Evolutionary conservation across 1,284 basidiomycete genomes (phyloP).

Genomic region (Chondrostereum purpureum): DNA sequence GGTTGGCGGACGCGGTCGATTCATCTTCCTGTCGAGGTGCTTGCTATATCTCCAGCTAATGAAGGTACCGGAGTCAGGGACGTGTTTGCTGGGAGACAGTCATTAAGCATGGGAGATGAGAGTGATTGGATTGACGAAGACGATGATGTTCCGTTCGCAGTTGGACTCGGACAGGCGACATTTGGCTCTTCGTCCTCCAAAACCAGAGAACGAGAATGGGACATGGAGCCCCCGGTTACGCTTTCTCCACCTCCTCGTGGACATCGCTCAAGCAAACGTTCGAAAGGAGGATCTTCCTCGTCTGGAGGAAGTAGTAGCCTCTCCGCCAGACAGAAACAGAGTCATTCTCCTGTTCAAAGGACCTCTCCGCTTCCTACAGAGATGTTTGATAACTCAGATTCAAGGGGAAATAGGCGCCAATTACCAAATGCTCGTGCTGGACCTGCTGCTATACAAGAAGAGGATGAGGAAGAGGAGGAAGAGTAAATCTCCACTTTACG

Average conservation of each 20-base stretch:
- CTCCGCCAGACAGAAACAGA: conserved; percentile 30
- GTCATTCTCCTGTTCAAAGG: conserved; percentile 52
- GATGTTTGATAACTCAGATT: conserved; percentile 37
- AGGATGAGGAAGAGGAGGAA: conserved; percentile 71
- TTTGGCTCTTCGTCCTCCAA: conserved; percentile 26
- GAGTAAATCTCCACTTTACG: conserved; percentile 21
- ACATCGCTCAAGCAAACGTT: conserved; percentile 18
- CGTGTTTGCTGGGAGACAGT: conserved; percentile 65
- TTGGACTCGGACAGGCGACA: conserved; percentile 69
- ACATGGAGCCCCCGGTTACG: conserved; percentile 19
- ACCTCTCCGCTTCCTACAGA: conserved; percentile 52
- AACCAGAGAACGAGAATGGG: conserved; percentile 8
- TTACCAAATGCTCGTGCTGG: conserved; percentile 56
- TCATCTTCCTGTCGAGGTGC: conserved; percentile 66
- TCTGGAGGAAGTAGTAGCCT: conserved; percentile 17
- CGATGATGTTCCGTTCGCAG: conserved; percentile 71
- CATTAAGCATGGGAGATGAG: conserved; percentile 60
- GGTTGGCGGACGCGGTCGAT: conserved; percentile 72
- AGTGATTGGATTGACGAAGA: conserved; percentile 83
- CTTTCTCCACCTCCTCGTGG: conserved; percentile 37
- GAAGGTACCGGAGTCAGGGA: conserved; percentile 59
- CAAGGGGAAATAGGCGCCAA: conserved; percentile 53
- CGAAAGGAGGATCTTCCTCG: conserved; percentile 20
- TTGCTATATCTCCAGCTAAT: conserved; percentile 51
- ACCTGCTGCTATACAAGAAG: conserved; percentile 66